These are phyloP conservation scores for Fraxinus floribunda DNA, from an alignment of 305 asterid genomes.

Conservation along the genomic window DNA sequence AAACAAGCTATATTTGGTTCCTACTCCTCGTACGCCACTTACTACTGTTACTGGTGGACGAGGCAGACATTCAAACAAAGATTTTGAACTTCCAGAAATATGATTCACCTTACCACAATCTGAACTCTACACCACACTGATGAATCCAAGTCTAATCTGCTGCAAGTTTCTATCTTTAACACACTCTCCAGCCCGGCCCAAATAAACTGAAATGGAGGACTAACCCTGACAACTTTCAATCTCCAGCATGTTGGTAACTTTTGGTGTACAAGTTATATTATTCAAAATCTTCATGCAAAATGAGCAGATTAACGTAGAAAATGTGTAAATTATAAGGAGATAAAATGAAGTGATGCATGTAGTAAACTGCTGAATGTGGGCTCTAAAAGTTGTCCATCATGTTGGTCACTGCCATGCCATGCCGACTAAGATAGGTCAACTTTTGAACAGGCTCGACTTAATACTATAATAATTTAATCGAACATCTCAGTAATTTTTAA, in stretches of 20 bases:
- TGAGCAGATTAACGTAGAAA: not conserved
- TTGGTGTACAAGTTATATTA: not conserved
- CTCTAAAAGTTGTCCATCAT: not conserved
- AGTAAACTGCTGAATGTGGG: not conserved
- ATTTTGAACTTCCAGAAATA: not conserved
- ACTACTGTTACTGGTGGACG: not conserved
- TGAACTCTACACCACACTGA: not conserved
- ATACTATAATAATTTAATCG: not conserved
- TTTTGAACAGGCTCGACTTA: not conserved
- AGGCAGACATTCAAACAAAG: not conserved
- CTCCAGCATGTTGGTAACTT: not conserved
- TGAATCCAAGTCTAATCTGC: not conserved
- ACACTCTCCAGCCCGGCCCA: not conserved
- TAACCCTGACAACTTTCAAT: not conserved
- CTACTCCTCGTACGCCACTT: not conserved
- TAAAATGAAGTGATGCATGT: not conserved
- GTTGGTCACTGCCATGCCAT: not conserved
- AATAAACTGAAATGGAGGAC: not conserved
- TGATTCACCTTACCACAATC: not conserved
- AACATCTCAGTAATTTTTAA: not conserved
- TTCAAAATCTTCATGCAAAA: not conserved
- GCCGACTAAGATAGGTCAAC: not conserved
- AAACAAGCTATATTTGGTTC: not conserved
- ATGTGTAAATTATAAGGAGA: not conserved
- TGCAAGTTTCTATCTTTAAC: not conserved